A percentile compares a stretch with the other conserved stretches of the same genome.
These are phyloP conservation scores for Perkinsela sp. DNA, from an alignment of 208 protist species.

Conservation along the genomic window DNA sequence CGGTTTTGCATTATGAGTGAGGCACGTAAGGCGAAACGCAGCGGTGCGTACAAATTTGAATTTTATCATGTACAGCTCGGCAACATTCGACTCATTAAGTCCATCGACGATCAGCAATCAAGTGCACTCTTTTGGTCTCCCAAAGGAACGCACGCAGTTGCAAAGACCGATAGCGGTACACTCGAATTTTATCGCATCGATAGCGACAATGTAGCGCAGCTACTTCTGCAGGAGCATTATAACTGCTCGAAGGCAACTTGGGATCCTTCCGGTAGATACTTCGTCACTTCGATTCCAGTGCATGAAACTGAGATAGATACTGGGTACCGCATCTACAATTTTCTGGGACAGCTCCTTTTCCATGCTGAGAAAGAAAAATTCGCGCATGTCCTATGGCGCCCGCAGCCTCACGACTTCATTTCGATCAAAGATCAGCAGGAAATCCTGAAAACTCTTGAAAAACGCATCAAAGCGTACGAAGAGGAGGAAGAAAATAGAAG, in stretches of 20 bases:
- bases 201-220: background rate
- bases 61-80: constrained; percentile 1
- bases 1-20: background rate
- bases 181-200: constrained; percentile 1
- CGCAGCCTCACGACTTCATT: background rate
- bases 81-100: background rate
- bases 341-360: background rate
- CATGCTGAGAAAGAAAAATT: background rate
- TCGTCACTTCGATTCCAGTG: background rate
- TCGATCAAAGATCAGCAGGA: background rate
- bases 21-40: background rate
- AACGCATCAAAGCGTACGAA: background rate
- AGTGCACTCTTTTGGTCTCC: background rate
- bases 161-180: background rate
- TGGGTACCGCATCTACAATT: background rate
- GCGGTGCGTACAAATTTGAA: background rate
- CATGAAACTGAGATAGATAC: background rate
- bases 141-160: background rate
- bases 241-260: background rate
- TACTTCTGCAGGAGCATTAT: background rate
- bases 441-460: background rate
- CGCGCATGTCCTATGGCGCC: background rate
- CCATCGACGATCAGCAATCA: background rate
- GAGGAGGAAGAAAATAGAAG: background rate
- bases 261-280: background rate